Percentiles rank a stretch among this genome's conserved stretches.
Evolutionary conservation across 345 rosid genomes (phyloP).

Genomic region (Populus pruinosa): DNA sequence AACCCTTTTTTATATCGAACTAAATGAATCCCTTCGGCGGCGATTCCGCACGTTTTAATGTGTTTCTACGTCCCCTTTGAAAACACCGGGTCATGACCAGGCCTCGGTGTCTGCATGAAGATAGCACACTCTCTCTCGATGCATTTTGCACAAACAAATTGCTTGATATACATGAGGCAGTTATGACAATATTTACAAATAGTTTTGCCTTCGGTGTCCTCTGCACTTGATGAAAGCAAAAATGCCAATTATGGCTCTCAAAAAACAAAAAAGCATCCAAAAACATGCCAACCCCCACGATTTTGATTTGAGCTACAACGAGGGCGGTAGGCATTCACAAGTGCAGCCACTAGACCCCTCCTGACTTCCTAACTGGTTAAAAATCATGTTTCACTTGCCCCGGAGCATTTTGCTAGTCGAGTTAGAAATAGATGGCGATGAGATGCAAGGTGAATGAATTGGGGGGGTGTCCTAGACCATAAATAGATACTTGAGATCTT

Average conservation of each 20-base stretch:
- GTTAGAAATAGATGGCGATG: not conserved
- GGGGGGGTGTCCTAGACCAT: conserved; percentile 24
- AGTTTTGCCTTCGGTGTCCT: not conserved
- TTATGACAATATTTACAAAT: not conserved
- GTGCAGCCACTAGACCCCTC: conserved; percentile 22
- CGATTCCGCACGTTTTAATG: too few species aligned
- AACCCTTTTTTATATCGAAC: too few species aligned
- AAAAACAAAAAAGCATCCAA: conserved; percentile 14
- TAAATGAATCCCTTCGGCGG: too few species aligned
- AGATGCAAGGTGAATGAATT: not conserved
- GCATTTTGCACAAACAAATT: not conserved
- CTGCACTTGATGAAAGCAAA: conserved; percentile 40
- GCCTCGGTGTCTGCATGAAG: too few species aligned
- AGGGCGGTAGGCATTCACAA: conserved; percentile 13
- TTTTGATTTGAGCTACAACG: conserved; percentile 16
- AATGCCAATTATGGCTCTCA: conserved; percentile 27
- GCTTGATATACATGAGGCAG: not conserved
- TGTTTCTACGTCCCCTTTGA: too few species aligned
- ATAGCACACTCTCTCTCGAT: too few species aligned
- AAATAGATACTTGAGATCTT: conserved; percentile 70
- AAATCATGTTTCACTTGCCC: conserved; percentile 15
- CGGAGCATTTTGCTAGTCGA: conserved; percentile 4
- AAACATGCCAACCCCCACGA: conserved; percentile 15
- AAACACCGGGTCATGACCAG: too few species aligned
- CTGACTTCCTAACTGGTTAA: conserved; percentile 20